Base-by-base conservation (phyloP, 768 basidiomycete species). In the Botryobasidium botryosum region DNA sequence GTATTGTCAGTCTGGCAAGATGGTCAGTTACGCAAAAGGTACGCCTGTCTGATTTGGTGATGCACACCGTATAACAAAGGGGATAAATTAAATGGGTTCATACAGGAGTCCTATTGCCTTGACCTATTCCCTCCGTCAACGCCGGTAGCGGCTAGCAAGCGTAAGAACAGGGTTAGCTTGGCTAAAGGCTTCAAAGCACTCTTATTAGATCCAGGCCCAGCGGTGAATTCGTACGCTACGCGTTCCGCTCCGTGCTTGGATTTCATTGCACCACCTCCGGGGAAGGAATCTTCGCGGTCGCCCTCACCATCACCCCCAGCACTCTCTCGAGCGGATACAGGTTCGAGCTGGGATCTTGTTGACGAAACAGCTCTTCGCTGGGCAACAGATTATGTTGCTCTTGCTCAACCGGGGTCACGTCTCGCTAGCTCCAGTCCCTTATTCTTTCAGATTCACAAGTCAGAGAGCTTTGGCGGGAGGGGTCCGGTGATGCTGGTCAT, bases 361-460 rank as follows among this genome's bases (percentile, higher is more conserved):
- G 82, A 85, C 38, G 71, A 72, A 39, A 61, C 80, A 6, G 79
- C 82, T 2, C 54, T 86, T 36, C 71, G 80, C 26, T 88, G 85
- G 85, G 81, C 83, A n/a, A 79, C 78, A 0, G 85, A 88, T 57
- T 87, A 72, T 55, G 79, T 83, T 2, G 76, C 81, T 0, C 68
- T 88, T n/a, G 81, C 81, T 4, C 61, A 70, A 2, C 59, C 69
- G 21, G 73, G 78, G 2, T 80, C 82, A 21, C 68, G 81, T 36
- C 60, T 86, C 35, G 61, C 66, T 23, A 71, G 68, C 46, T 53
- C 67, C 1, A 70, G 73, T 2, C 74, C 83, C 12, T 53, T 73
- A 20, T 74, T 70, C 3, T 88, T 79, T 56, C 72, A 79, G 6
- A 60, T 84, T 3, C 83, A 76, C 75, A 66, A 64, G 28, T 33